Percentiles rank a stretch among this genome's conserved stretches.
These are phyloP conservation scores for Pezicula neosporulosa DNA, from an alignment of 2,329 filamentous ascomycete genomes.

Conservation along the genomic window DNA sequence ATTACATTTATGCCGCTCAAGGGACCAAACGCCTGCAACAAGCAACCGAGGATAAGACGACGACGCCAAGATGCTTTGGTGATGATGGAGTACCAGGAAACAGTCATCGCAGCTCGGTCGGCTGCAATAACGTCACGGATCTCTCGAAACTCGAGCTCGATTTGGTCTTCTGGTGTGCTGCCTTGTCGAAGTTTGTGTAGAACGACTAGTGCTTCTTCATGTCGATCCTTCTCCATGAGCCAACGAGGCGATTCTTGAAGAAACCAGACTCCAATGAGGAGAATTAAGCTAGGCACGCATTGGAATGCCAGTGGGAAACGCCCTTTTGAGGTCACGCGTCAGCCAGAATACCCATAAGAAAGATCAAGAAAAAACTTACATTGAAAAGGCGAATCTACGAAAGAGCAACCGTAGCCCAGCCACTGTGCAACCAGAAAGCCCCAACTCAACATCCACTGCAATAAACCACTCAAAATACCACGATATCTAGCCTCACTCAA, in stretches of 20 bases:
- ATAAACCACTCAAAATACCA: constrained; percentile 19
- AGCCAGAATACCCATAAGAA: too few species aligned
- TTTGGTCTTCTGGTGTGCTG: constrained; percentile 42
- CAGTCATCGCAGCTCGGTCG: constrained; percentile 39
- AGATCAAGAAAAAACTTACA: constrained; percentile 1
- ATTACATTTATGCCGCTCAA: constrained; percentile 43
- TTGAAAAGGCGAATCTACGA: constrained; percentile 10
- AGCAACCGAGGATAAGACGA: constrained; percentile 42
- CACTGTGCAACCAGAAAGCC: constrained; percentile 25
- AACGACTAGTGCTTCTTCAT: constrained; percentile 51
- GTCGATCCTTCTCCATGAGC: constrained; percentile 53
- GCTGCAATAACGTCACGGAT: constrained; percentile 52
- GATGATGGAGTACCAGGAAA: constrained; percentile 39
- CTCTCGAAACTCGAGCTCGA: constrained; percentile 44
- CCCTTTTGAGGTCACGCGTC: constrained; percentile 34
- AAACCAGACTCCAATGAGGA: constrained; percentile 46
- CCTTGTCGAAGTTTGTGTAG: constrained; percentile 54
- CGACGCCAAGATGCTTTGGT: constrained; percentile 40
- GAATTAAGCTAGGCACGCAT: constrained; percentile 46
- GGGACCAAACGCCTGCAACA: constrained; percentile 45
- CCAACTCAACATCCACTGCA: constrained; percentile 23
- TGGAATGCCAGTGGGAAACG: constrained; percentile 55
- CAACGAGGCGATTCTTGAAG: constrained; percentile 54
- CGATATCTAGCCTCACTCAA: constrained; percentile 14
- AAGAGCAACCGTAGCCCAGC: constrained; percentile 17